Evolutionary conservation across 352 stramenopile species (phyloP), one percentile per base, ranked within the genome.

Genomic region (Elongisporangium prolatum): DNA sequence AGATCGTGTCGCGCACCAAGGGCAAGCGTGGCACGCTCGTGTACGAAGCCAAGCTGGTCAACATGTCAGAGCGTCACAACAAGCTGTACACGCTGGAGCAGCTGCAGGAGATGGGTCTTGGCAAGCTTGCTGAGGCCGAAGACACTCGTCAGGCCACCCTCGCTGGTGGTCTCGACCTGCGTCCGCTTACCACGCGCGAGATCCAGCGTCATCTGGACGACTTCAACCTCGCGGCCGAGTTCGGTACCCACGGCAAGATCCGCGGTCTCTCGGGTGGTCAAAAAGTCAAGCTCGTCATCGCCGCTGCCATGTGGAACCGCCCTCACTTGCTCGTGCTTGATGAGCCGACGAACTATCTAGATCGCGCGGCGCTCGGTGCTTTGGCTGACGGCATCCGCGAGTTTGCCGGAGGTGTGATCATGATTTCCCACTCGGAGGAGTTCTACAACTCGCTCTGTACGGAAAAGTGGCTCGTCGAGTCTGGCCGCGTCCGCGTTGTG

Each of bases 21-120:
- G 74, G 74, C 49, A 90, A 88, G 70, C 76, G 75, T 37, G 76
- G 76, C 51, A 84, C 68, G 49, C 69, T 90, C 14, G 80, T 97
- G 73, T 95, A 98, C 76, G 91, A 98, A 53, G 72, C 73, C 59
- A 95, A 97, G 67, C 75, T 97, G 50, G 84, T 97, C 55, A 86
- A 87, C 21, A 72, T 88, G 70, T 67, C 60, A 13, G 76, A 88
- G 59, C 67, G 67, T 37, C 60, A 89, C 65, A 89, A 88, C 68
- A 79, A 82, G 57, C 75, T 74, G 50, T 89, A 84, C 63, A 86
- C 78, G 47, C 68, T 86, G 9, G 79, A 92, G 65, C 57, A 88
- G 60, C 58, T 89, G 5, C 67, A 87, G 64, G 77, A 84, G 54
- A 86, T 88, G 77, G 81, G 81, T 37, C 65, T 86, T 0, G 75